These are phyloP conservation scores for Ophiobolus disseminans DNA, from an alignment of 2,329 filamentous ascomycete genomes.

Conservation along the genomic window DNA sequence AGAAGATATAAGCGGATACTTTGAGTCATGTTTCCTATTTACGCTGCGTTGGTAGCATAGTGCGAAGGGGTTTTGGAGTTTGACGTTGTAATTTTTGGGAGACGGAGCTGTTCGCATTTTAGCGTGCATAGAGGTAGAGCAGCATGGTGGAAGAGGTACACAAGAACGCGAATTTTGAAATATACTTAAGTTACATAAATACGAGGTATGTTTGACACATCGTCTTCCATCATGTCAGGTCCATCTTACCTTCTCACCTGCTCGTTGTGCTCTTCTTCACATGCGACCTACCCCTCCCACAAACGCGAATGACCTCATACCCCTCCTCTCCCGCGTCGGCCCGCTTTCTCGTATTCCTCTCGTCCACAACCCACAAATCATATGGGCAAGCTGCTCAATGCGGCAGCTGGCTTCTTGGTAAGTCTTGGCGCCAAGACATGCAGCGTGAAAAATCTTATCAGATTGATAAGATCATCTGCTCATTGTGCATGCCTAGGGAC, in stretches of 20 bases:
- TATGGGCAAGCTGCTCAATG: slow-evolving; percentile 6
- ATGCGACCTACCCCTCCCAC: no score
- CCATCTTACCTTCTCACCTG: no score
- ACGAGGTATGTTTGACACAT: no score
- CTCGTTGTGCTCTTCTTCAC: no score
- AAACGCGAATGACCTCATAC: no score
- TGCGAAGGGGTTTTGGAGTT: not conserved
- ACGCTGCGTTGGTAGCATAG: no score
- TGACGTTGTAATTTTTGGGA: not conserved
- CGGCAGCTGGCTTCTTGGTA: slow-evolving; percentile 11
- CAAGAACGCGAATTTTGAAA: not conserved
- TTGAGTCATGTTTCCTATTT: not conserved
- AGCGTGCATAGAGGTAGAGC: slow-evolving; percentile 16
- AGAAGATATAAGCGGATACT: slow-evolving; percentile 10
- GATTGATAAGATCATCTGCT: slow-evolving; percentile 36
- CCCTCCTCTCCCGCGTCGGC: not conserved
- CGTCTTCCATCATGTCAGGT: no score
- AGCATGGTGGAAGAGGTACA: not conserved
- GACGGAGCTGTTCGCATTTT: slow-evolving; percentile 13
- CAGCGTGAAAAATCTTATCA: slow-evolving; percentile 29
- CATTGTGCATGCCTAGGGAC: slow-evolving; percentile 1
- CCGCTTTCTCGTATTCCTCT: slow-evolving; percentile 8
- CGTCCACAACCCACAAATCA: not conserved
- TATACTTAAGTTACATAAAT: no score
- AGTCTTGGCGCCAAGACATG: slow-evolving; percentile 17